Evolutionary conservation across 257 asterid species (phyloP), one percentile per base, ranked within the genome.

Genomic region (Coffea canephora): DNA sequence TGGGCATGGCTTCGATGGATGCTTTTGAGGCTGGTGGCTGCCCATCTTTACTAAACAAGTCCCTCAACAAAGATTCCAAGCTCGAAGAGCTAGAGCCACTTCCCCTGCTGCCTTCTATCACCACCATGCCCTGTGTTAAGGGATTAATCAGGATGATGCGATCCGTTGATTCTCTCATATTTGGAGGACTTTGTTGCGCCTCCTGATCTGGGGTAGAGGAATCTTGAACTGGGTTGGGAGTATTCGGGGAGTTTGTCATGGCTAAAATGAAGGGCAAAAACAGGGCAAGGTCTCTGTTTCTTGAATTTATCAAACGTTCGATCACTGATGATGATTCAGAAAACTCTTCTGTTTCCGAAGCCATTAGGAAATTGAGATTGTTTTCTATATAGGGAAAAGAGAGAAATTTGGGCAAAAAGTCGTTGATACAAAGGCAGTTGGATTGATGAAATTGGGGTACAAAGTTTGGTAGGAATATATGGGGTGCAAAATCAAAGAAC

Each of bases 21-120:
- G 92, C 89, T 69, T 87, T 89, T 1, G 97, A 90, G 2, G 97
- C 97, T 1, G 97, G 98, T 1, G 94, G 96, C 8, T 79, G 91
- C 3, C 93, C 94, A 10, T 66, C 81, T 74, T 89, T 88, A 25
- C 77, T 79, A 25, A 91, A 73, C 69, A 90, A n/a, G 7, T 88
- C 88, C 9, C 77, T 54, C 4, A 90, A 23, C 31, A 87, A 55
- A 5, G 90, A 67, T 1, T 86, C 91, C 10, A 90, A 83, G 0
- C 77, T 83, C 8, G 79, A 43, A 1, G 86, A n/a, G 0, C 87
- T 74, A n/a, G 64, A 34, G 39, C 48, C 48, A 48, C 64, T 61
- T 1, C 48, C 57, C 52, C 73, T 48, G 16, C 45, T 16, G 73
- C 74, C 82, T 67, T 84, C 82, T 77, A 89, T 71, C 0, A 91